Evolutionary conservation across 352 stramenopile genomes (phyloP).

Genomic region (Pythium sp.): DNA sequence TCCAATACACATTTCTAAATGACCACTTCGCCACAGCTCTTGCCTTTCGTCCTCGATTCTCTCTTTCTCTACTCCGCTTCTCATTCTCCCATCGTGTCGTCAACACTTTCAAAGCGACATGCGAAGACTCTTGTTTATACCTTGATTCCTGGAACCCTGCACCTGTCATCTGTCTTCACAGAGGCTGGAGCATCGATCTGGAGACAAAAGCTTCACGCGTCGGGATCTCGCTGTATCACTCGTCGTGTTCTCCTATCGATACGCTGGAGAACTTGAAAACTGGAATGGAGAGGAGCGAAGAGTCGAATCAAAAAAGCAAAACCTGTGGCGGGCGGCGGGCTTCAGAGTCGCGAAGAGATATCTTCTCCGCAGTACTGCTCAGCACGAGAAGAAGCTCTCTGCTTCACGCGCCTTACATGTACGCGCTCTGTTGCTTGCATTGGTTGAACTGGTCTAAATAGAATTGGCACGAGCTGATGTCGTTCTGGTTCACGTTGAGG

Average conservation of each 20-base stretch:
- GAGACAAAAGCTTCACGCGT: not conserved
- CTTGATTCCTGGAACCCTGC: not conserved
- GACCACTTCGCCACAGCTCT: slow-evolving; percentile 1
- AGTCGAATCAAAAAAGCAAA: not conserved
- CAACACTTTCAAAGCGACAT: not conserved
- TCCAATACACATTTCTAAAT: slow-evolving; percentile 15
- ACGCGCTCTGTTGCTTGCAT: slow-evolving; percentile 77
- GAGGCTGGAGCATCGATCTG: not conserved
- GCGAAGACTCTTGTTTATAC: not conserved
- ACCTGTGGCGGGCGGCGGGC: not conserved
- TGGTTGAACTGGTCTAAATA: slow-evolving; percentile 88
- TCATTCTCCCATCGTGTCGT: not conserved
- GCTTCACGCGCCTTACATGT: slow-evolving; percentile 40
- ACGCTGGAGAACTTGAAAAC: not conserved
- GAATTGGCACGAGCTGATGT: slow-evolving; percentile 87
- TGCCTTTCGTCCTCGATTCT: not conserved
- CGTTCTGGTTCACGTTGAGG: slow-evolving; percentile 83
- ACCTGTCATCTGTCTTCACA: not conserved
- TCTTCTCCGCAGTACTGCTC: slow-evolving; percentile 1
- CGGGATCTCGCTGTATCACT: not conserved
- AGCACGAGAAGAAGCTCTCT: not conserved
- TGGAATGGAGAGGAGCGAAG: not conserved
- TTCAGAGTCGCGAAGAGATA: slow-evolving; percentile 1
- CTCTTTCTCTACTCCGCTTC: not conserved
- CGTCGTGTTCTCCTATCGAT: not conserved